A percentile compares a stretch with the other conserved stretches of the same genome.
phyloP scores from a whole-genome alignment of 805 yeast genomes.

The Candida wancherniae region DNA sequence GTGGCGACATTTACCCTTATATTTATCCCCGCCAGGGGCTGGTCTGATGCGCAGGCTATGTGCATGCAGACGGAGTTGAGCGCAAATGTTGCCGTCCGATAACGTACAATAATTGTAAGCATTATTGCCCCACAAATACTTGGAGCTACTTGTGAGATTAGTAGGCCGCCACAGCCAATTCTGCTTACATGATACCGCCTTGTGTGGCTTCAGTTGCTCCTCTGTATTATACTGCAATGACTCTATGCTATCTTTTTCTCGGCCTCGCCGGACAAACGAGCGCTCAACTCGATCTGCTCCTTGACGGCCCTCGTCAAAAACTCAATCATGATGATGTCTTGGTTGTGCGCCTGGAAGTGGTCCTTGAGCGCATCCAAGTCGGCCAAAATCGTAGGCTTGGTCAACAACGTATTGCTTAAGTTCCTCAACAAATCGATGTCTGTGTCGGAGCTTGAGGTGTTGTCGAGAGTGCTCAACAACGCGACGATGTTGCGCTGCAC shows the following conservation, averaged over 20 bases:
- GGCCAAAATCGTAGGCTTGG: slow-evolving; percentile 46
- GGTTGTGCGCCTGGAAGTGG: slow-evolving; percentile 65
- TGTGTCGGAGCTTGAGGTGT: slow-evolving; percentile 35
- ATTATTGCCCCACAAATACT: too few relatives aligned
- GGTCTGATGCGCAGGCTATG: too few relatives aligned
- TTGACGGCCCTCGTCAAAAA: slow-evolving; percentile 78
- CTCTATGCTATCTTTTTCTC: slow-evolving; percentile 17
- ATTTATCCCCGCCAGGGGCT: too few relatives aligned
- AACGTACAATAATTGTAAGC: too few relatives aligned
- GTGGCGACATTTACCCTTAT: too few relatives aligned
- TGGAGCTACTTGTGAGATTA: too few relatives aligned
- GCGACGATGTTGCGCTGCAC: slow-evolving; percentile 46
- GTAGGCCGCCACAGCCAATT: too few relatives aligned
- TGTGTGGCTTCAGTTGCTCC: too few relatives aligned
- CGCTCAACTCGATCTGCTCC: slow-evolving; percentile 76
- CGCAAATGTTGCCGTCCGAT: too few relatives aligned
- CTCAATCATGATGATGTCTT: slow-evolving; percentile 77
- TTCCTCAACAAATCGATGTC: slow-evolving; percentile 61
- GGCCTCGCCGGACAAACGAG: slow-evolving; percentile 56
- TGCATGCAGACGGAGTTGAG: too few relatives aligned
- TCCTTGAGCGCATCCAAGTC: slow-evolving; percentile 50
- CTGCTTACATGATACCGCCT: too few relatives aligned
- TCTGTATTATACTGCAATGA: background rate
- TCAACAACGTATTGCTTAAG: slow-evolving; percentile 53
- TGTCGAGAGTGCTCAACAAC: slow-evolving; percentile 45